Conservation (phyloP, 495 filamentous ascomycete species). For the Talaromyces nanjingensis region DNA sequence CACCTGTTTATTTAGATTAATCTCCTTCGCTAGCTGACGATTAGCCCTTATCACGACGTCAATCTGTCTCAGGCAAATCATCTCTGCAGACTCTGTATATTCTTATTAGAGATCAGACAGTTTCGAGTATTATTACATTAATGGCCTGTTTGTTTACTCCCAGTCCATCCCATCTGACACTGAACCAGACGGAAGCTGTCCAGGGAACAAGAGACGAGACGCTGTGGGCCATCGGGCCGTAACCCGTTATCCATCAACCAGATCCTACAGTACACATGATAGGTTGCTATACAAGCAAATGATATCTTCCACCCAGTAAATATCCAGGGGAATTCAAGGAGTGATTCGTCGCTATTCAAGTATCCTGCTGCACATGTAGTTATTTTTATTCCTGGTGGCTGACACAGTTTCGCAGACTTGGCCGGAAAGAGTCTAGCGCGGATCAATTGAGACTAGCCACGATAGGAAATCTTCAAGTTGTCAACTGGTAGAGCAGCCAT, state of each 20-base stretch:
- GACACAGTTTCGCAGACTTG: neutral
- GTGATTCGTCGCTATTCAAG: neutral
- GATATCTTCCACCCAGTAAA: neutral
- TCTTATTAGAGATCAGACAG: neutral
- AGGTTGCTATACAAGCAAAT: neutral
- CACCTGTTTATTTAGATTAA: neutral
- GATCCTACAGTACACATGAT: neutral
- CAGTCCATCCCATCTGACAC: neutral
- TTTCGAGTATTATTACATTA: neutral
- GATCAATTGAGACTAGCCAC: neutral
- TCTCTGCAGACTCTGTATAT: neutral
- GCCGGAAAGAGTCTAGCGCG: neutral
- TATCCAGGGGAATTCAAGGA: neutral
- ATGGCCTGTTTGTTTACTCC: neutral
- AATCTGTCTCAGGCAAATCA: neutral
- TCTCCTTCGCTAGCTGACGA: neutral
- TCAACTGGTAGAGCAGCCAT: neutral
- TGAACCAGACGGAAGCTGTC: neutral
- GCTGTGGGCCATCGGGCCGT: neutral
- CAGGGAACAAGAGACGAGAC: neutral
- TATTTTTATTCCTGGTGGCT: neutral
- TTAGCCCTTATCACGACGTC: neutral
- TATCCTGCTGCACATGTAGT: neutral
- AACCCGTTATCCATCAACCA: neutral
- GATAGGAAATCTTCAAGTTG: neutral